These are phyloP conservation scores for Fusarium sublunatum DNA, from an alignment of 2,329 filamentous ascomycete genomes.

Conservation along the genomic window DNA sequence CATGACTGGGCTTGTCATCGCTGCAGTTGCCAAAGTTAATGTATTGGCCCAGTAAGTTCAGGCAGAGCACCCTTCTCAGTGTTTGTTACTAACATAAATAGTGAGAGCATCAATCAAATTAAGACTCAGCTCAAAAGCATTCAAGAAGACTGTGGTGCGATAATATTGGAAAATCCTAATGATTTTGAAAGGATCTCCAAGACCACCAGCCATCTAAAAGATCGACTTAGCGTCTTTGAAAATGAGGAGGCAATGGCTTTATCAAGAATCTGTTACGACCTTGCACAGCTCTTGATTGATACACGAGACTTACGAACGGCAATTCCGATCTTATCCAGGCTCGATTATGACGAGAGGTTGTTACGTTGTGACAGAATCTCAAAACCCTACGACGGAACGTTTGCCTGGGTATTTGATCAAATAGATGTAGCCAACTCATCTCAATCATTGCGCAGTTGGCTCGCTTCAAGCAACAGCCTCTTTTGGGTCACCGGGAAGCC, in stretches of 20 bases:
- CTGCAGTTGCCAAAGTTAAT: not conserved
- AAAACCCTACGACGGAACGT: not conserved
- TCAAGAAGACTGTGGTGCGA: not conserved
- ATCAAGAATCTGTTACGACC: not conserved
- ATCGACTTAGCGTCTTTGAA: no score
- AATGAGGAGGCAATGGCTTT: not conserved
- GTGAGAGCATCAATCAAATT: not conserved
- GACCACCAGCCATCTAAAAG: not conserved
- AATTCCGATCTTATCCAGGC: not conserved
- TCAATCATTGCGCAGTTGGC: constrained; percentile 3
- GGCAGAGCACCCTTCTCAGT: not conserved
- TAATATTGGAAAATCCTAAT: no score
- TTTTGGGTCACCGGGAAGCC: constrained; percentile 22
- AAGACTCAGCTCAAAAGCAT: not conserved
- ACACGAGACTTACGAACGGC: not conserved
- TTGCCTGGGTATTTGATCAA: constrained; percentile 2
- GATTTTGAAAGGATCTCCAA: not conserved
- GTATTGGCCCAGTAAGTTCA: not conserved
- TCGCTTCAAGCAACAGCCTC: not conserved
- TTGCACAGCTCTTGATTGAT: not conserved
- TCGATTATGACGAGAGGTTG: not conserved
- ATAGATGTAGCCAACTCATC: not conserved
- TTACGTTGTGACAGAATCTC: not conserved
- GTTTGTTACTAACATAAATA: not conserved
- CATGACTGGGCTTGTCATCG: not conserved